Base-by-base conservation (phyloP, 2,329 filamentous ascomycete genomes). In the Fusarium neocosmosporiellum region DNA sequence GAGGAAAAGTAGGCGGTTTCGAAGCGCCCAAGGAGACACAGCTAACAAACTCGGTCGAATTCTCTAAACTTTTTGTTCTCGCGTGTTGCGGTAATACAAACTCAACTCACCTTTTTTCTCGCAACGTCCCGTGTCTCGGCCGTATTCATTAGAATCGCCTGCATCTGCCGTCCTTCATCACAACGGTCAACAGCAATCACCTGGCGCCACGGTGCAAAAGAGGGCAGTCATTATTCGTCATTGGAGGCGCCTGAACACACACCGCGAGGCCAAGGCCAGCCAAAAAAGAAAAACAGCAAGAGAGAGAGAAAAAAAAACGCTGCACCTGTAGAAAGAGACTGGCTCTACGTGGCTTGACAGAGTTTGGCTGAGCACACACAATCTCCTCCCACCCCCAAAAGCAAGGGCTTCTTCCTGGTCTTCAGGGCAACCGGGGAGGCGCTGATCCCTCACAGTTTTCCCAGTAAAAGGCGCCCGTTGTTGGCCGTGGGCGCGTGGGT, bases 351-450 rank as follows among this genome's bases (percentile, higher is more conserved):
- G 69, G 58, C 50, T 58, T 66, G 11, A 43, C 16, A 37, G 36
- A 53, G 43, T 61, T 61, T 61, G 43, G 59, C 59, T 31, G 27
- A 27, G 41, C 41, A 62, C 41, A 29, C 13, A 20, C 41, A 61
- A 61, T 46, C 37, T 43, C 57, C 7, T 18, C 13, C 11, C n/a
- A n/a, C 48, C 31, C 14, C 27, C 39, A 7, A 16, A 72, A 60
- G 70, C 66, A 73, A 72, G 66, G 70, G 66, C 70, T 29, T 36
- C 18, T 36, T 18, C 36, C 14, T 29, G 22, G 58, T 48, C 58
- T 53, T 41, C 46, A 62, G 59, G 46, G 46, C 59, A 48, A 61
- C 59, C n/a, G 39, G 29, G 54, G 54, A 18, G 24, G 24, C 46
- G 46, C 46, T 53, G 46, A 53, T 53, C 46, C 24, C 33, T 57